Base-by-base conservation (phyloP, 805 yeast genomes). In the Cyberlindnera samutprakarnensis region DNA sequence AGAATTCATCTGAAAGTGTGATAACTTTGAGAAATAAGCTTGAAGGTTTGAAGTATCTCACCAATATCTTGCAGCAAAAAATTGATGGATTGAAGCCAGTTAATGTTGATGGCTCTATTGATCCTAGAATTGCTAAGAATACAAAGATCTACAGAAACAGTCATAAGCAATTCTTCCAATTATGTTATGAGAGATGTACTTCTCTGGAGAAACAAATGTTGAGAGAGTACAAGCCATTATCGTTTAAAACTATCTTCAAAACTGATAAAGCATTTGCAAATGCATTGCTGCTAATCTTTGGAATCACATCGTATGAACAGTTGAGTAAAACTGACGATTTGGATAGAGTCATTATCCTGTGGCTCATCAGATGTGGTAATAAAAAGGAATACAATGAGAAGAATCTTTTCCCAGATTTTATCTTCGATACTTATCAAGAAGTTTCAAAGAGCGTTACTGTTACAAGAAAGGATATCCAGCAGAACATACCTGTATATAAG, bases 361-460 rank as follows among this genome's bases (percentile, higher is more conserved):
- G 79, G 73, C 58, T 81, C 17, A 70, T 81, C 22, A 63, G 86
- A 43, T 68, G 72, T 36, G 58, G 63, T 35, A 79, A 77, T 48
- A 60, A 58, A 18, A 52, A 51, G 14, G 47, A 49, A 7, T 67
- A 61, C 23, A 12, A 32, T 11, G 46, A 35, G 5, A 53, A 41
- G 3, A 33, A 33, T 18, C 32, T 32, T 0, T 54, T 72, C 13
- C 82, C 85, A 1, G 59, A 61, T 3, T 78, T 80, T 66, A 64
- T 79, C 14, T 41, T 44, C 13, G 47, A 51, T 2, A 51, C 56
- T 6, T 74, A 70, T 38, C 48, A 49, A 10, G 54, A 57, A 21
- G 56, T 70, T 18, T 42, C 50, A 10, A 33, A 47, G n/a, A 62
- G 57, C 16, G 54, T 62, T 7, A 59, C 51, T 1, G 59, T 78